Percentiles rank a stretch among this genome's conserved stretches.
Evolutionary conservation across 2,329 filamentous ascomycete species (phyloP).

Genomic region (Reticulascus tulasneorum): DNA sequence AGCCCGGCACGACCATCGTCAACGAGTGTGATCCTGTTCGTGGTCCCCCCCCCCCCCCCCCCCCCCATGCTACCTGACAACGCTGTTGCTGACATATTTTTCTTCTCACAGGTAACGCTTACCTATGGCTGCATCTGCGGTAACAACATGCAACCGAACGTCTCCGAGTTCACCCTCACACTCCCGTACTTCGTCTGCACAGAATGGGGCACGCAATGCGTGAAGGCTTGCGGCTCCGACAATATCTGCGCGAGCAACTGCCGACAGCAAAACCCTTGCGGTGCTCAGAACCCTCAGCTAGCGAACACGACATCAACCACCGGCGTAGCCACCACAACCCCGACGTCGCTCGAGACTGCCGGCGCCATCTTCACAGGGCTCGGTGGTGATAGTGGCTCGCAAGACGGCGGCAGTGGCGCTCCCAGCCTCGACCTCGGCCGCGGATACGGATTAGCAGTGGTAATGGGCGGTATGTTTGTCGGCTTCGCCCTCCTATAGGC

Average conservation of each 20-base stretch:
- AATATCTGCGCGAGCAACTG: slow-evolving; percentile 58
- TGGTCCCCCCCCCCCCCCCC: slow-evolving; percentile 4
- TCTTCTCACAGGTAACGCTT: slow-evolving; percentile 45
- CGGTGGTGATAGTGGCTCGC: slow-evolving; percentile 10
- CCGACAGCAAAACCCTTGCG: slow-evolving; percentile 66
- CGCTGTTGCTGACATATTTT: not conserved
- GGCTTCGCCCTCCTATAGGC: slow-evolving; percentile 38
- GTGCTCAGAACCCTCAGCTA: slow-evolving; percentile 60
- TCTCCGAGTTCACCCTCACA: slow-evolving; percentile 73
- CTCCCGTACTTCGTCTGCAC: slow-evolving; percentile 74
- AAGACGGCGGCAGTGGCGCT: slow-evolving; percentile 21
- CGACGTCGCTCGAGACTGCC: slow-evolving; percentile 24
- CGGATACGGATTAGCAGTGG: slow-evolving; percentile 32
- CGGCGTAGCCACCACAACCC: slow-evolving; percentile 34
- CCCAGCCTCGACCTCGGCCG: slow-evolving; percentile 28
- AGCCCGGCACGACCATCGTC: slow-evolving; percentile 44
- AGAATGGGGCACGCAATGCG: slow-evolving; percentile 68
- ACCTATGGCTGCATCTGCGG: slow-evolving; percentile 71
- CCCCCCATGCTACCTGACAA: not conserved
- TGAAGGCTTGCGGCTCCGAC: slow-evolving; percentile 51
- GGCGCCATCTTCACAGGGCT: slow-evolving; percentile 33
- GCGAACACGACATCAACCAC: slow-evolving; percentile 52
- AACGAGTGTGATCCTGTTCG: slow-evolving; percentile 68
- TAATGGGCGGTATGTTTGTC: slow-evolving; percentile 33
- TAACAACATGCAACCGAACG: slow-evolving; percentile 62